Evolutionary conservation across 345 rosid species (phyloP).

Genomic region (Arabis hirsuta): DNA sequence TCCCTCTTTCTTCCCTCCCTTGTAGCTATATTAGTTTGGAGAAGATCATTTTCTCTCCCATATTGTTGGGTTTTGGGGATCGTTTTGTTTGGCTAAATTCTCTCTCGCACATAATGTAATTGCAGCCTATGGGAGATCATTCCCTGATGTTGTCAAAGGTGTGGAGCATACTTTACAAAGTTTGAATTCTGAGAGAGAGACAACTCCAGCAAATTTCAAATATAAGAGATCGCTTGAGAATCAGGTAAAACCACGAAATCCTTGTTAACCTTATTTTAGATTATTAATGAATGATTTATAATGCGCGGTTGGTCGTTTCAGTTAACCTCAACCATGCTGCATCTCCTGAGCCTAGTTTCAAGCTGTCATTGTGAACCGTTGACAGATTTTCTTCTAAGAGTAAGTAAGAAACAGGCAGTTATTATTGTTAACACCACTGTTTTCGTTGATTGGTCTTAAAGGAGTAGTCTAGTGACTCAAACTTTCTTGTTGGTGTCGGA

Average conservation of each 20-base stretch:
- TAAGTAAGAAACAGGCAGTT: constrained; percentile 48
- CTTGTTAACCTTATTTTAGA: not conserved
- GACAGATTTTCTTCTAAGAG: constrained; percentile 79
- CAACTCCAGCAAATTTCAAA: constrained; percentile 71
- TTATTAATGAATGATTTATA: constrained; percentile 22
- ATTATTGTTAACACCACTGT: constrained; percentile 2
- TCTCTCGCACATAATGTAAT: constrained; percentile 9
- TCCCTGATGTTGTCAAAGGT: constrained; percentile 87
- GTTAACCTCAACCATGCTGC: constrained; percentile 85
- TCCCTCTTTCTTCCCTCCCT: constrained; percentile 6
- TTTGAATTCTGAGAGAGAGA: constrained; percentile 63
- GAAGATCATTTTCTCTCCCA: not conserved
- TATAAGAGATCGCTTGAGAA: constrained; percentile 82
- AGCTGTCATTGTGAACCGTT: constrained; percentile 58
- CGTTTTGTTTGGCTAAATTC: constrained; percentile 26
- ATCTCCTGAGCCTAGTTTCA: constrained; percentile 69
- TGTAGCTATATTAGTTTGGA: constrained; percentile 22
- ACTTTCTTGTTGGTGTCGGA: constrained; percentile 18
- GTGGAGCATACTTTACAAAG: constrained; percentile 74
- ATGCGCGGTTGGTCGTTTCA: constrained; percentile 43
- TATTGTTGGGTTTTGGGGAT: constrained; percentile 9
- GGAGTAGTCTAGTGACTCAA: constrained; percentile 2
- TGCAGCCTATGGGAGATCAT: constrained; percentile 85
- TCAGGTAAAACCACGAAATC: constrained; percentile 58
- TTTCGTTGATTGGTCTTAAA: constrained; percentile 1